Conservation (phyloP, 805 yeast genomes). For the Metschnikowia aberdeeniae region DNA sequence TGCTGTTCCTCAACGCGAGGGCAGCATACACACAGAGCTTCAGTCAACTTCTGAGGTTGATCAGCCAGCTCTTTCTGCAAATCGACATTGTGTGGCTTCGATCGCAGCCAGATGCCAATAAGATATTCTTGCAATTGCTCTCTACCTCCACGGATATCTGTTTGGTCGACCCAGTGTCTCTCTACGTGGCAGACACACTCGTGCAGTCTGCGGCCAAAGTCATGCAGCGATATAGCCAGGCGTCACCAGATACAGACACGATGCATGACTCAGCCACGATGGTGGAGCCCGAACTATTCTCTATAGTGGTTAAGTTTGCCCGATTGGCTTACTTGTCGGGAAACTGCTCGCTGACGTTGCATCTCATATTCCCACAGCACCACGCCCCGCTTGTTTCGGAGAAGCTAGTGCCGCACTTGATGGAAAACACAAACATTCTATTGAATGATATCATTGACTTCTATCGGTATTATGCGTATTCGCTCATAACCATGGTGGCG, state of each 20-base stretch:
- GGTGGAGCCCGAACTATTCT: constrained; percentile 3
- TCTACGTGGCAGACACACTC: background rate
- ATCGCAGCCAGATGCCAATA: background rate
- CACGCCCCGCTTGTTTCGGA: constrained; percentile 5
- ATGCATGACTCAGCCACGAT: background rate
- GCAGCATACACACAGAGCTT: constrained; percentile 3
- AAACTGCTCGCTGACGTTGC: constrained; percentile 7
- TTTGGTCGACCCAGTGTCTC: background rate
- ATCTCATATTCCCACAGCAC: constrained; percentile 1
- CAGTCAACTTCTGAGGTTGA: background rate
- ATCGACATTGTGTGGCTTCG: background rate
- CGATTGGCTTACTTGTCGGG: constrained; percentile 9
- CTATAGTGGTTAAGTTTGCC: constrained; percentile 4
- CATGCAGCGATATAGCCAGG: background rate
- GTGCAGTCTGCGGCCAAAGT: background rate
- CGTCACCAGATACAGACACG: background rate
- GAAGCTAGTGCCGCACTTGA: constrained; percentile 5
- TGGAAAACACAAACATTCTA: constrained; percentile 5
- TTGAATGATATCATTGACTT: constrained; percentile 12
- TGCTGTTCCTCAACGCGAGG: background rate
- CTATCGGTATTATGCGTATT: constrained; percentile 13
- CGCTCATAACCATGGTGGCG: constrained; percentile 10
- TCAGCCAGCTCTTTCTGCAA: background rate
- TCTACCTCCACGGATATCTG: background rate
- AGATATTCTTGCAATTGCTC: background rate